Conservation (phyloP, 2,329 filamentous ascomycete species). For the Monosporascus sp. region DNA sequence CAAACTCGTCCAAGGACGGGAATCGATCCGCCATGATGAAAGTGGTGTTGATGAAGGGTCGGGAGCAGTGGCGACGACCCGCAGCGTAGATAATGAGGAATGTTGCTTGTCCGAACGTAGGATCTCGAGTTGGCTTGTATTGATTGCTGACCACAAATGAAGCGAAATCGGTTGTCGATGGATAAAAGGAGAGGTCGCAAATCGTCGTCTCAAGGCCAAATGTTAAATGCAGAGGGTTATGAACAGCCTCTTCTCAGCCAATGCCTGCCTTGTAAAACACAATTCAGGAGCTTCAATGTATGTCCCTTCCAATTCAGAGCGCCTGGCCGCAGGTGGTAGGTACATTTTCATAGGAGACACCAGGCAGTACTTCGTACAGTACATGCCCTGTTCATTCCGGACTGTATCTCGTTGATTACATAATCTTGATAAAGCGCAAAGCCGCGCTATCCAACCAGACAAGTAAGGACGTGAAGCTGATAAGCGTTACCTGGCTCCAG, state of each 20-base stretch:
- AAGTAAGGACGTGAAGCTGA: background rate
- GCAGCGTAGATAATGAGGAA: background rate
- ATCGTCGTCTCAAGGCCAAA: background rate
- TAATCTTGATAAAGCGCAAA: background rate
- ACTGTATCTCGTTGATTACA: too few relatives aligned
- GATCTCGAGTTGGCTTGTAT: too few relatives aligned
- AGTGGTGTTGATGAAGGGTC: conserved; percentile 2
- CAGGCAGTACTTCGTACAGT: too few relatives aligned
- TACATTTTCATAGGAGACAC: background rate
- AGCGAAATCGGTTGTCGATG: too few relatives aligned
- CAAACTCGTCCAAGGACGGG: conserved; percentile 74
- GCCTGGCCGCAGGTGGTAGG: background rate
- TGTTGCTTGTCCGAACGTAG: too few relatives aligned
- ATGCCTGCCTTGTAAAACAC: background rate
- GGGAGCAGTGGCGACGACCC: background rate
- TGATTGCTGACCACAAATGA: too few relatives aligned
- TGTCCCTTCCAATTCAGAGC: background rate
- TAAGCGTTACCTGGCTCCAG: background rate
- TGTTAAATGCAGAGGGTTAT: background rate
- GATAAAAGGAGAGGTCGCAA: background rate
- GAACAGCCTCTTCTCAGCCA: background rate
- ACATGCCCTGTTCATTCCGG: too few relatives aligned
- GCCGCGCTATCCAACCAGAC: background rate
- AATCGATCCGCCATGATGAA: conserved; percentile 69
- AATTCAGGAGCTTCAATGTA: background rate